Base-by-base conservation (phyloP, 306 rosid species). In the Sechiopsis laciniata region DNA sequence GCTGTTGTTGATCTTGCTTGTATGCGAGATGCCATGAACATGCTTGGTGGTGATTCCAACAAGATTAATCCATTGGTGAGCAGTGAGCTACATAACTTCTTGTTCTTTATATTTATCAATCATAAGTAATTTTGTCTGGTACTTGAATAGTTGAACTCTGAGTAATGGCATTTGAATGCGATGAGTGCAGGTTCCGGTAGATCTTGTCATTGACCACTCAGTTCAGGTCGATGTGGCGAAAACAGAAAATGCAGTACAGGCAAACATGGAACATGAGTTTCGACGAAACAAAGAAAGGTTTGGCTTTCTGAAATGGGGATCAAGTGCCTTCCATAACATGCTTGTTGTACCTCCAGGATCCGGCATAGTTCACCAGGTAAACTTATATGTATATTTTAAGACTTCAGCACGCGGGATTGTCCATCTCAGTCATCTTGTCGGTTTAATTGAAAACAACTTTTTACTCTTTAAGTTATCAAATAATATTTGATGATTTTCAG, bases 1-100 rank as follows among this genome's bases (percentile, higher is more conserved):
- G 95, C 92, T 78, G 97, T 94, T 60, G 96, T 94, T 85, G 99
- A 94, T 81, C 97, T 94, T 77, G 99, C 99, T 79, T 86, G 95
- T 72, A 94, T 90, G 99, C 84, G 99, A 59, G 99, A 94, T 76
- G 99, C 99, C 0, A 94, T 94, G 99, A 94, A 89, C 83, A 86
- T 40, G 20, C 97, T 94, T 11, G 96, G 97, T 15, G 92, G 97
- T 15, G 95, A 91, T 84, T 89, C 99, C 48, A 86, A 89, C 83
- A 89, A 91, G 83, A 94, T 91, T 71, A 94, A 94, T 54, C 99
- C 99, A 24, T 82, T 94, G 97, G 99, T 88, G 78, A 86, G 88
- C 63, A 11, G 12, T 22, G 46, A 10, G 4, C 22, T 35, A 74
- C 59, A 71, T 32, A 13, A 22, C 20, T 69, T 69, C 42, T 50